Base-by-base conservation (phyloP, 2,329 filamentous ascomycete species). In the Aureobasidium leucospermi region DNA sequence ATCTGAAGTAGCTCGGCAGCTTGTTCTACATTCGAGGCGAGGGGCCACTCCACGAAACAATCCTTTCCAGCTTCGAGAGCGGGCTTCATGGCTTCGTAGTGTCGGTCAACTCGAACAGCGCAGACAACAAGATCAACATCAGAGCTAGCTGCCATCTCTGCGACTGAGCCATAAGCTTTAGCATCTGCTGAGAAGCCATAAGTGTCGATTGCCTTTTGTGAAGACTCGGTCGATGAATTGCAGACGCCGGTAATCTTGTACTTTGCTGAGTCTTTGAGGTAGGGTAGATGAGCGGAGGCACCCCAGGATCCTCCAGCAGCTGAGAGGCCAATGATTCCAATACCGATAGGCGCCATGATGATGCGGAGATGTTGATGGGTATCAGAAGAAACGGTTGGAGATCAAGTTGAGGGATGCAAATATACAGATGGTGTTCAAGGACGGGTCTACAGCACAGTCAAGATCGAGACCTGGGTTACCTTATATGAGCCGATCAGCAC, bases 261-360 rank as follows among this genome's bases (percentile, higher is more conserved):
- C 6, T 72, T 67, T 4, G 70, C 56, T 1, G 69, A 68, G 3
- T 67, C 65, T 0, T 80, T 80, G 4, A 87, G 78, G 66, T 85
- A 85, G 0, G 84, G 82, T 0, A 86, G 76, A 64, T 86, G 84
- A 2, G 79, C 81, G 23, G 66, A 64, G 31, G 72, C 74, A 4
- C 81, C 82, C 83, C 83, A 86, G 7, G 52, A 56, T 4, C 13
- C 23, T 0, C 77, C 76, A 4, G 75, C 77, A 58, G 78, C 71
- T 1, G 81, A 85, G 53, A 85, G 80, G 45, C 83, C 83, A 60
- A 85, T 75, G n/a, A 86, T 73, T 29, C 77, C 84, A 13, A 81
- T 71, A 56, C 80, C 78, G 59, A 84, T 81, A 9, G 76, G 79
- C 29, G 42, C 42, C 42, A 48, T 58, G 9, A 13, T 41, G 15